phyloP scores from a whole-genome alignment of 2,329 filamentous ascomycete species.

The Beauveria brongniartii region DNA sequence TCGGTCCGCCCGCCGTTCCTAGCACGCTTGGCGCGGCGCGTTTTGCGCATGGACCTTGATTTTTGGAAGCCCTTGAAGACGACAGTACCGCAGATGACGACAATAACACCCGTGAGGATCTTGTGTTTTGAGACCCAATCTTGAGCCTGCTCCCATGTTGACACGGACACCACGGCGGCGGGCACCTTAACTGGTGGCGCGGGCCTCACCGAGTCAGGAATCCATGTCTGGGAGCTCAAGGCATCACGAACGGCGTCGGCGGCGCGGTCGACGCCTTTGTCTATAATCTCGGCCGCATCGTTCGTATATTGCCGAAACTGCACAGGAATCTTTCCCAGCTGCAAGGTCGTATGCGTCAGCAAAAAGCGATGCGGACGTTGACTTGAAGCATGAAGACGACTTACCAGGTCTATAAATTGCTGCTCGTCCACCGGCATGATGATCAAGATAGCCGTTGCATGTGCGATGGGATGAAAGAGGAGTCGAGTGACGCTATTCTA shows the following conservation, averaged over 20 bases:
- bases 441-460: conserved; percentile 15
- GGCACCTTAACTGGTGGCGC: conserved; percentile 36
- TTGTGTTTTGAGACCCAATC: conserved; percentile 68
- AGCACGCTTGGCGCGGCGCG: conserved; percentile 68
- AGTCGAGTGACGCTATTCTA: conserved; percentile 11
- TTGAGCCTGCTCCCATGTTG: conserved; percentile 46
- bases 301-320: conserved; percentile 64
- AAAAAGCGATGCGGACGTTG: not conserved
- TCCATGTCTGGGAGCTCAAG: conserved; percentile 60
- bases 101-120: conserved; percentile 60
- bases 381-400: conserved; percentile 21
- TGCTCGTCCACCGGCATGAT: conserved; percentile 74
- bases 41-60: conserved; percentile 52
- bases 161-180: conserved; percentile 25
- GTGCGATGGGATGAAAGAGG: conserved; percentile 7
- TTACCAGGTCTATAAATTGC: conserved; percentile 68
- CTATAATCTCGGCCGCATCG: conserved; percentile 70
- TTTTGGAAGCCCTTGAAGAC: conserved; percentile 43
- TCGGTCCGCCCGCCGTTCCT: conserved; percentile 79
- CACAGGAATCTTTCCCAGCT: conserved; percentile 47
- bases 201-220: conserved; percentile 61
- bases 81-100: conserved; percentile 63
- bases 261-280: conserved; percentile 70
- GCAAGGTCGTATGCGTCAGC: not conserved
- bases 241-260: conserved; percentile 63